Percentiles rank a stretch among this genome's conserved stretches.
Conservation (phyloP, 257 asterid species). For the Fraxinus pennsylvanica region DNA sequence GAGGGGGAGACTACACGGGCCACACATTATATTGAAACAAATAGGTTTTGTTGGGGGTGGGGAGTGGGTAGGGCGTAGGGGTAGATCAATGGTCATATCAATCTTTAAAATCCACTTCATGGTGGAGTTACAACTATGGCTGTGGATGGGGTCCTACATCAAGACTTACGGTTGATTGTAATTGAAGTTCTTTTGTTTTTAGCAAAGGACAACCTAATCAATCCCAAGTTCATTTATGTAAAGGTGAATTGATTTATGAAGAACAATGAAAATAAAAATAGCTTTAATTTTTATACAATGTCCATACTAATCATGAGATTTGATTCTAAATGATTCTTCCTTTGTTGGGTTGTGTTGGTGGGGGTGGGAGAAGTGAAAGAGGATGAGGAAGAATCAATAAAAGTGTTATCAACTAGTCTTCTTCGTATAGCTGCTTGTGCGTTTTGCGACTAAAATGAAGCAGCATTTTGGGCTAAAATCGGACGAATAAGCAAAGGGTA, state of each 20-base stretch:
- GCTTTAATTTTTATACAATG: background rate
- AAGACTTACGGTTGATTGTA: slow-evolving; percentile 36
- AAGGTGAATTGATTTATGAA: slow-evolving; percentile 30
- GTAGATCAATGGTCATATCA: slow-evolving; percentile 44
- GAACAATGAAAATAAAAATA: slow-evolving; percentile 10
- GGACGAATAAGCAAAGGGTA: background rate
- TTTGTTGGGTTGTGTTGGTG: background rate
- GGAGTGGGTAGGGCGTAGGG: background rate
- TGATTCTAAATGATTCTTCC: background rate
- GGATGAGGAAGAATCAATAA: background rate
- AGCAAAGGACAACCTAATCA: slow-evolving; percentile 31
- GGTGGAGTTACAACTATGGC: slow-evolving; percentile 34
- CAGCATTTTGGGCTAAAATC: too few relatives aligned
- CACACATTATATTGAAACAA: slow-evolving; percentile 24
- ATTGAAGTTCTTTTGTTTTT: slow-evolving; percentile 42
- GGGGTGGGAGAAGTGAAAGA: background rate
- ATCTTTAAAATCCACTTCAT: slow-evolving; percentile 33
- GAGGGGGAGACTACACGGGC: slow-evolving; percentile 16
- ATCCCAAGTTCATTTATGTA: slow-evolving; percentile 21
- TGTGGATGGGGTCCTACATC: slow-evolving; percentile 38
- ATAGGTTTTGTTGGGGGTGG: background rate
- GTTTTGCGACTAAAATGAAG: background rate
- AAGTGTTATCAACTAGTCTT: background rate
- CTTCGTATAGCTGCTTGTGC: background rate
- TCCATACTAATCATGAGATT: background rate